phyloP scores from a whole-genome alignment of 257 asterid genomes.

The Solanum rostratum region DNA sequence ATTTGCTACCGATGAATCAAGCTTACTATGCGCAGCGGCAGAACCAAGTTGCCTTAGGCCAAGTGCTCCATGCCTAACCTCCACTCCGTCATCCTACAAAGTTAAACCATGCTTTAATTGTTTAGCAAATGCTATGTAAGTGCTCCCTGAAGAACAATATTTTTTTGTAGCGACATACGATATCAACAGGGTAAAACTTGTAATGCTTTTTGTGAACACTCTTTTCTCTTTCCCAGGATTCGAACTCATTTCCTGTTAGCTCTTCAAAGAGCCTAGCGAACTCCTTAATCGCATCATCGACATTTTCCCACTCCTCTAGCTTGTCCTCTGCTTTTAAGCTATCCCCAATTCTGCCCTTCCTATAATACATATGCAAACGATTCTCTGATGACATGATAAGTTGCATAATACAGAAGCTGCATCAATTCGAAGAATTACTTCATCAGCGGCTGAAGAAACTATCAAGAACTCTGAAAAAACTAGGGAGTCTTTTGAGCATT shows the following conservation, averaged over 20 bases:
- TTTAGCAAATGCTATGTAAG: neutral
- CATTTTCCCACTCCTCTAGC: slow-evolving; percentile 44
- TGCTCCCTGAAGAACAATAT: neutral
- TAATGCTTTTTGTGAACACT: slow-evolving; percentile 37
- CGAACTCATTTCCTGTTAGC: slow-evolving; percentile 61
- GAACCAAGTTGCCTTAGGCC: slow-evolving; percentile 61
- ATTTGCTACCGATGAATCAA: slow-evolving; percentile 61
- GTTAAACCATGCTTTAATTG: neutral
- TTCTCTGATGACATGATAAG: slow-evolving; percentile 50
- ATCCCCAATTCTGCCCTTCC: slow-evolving; percentile 55
- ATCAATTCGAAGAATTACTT: neutral
- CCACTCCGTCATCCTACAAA: slow-evolving; percentile 66
- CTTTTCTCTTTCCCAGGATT: slow-evolving; percentile 72
- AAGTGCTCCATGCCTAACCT: slow-evolving; percentile 76
- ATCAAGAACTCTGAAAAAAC: too few relatives aligned
- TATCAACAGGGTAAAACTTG: slow-evolving; percentile 56
- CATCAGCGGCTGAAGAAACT: neutral
- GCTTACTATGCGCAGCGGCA: slow-evolving; percentile 65
- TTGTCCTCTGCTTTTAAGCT: slow-evolving; percentile 26
- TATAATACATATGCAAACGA: slow-evolving; percentile 53
- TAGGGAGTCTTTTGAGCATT: neutral
- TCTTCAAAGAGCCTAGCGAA: slow-evolving; percentile 43
- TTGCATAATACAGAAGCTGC: slow-evolving; percentile 51
- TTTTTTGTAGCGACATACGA: slow-evolving; percentile 12
- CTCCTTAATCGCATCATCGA: slow-evolving; percentile 37